Conservation (phyloP, 2,329 filamentous ascomycete genomes). For the Sarocladium brachiariae region DNA sequence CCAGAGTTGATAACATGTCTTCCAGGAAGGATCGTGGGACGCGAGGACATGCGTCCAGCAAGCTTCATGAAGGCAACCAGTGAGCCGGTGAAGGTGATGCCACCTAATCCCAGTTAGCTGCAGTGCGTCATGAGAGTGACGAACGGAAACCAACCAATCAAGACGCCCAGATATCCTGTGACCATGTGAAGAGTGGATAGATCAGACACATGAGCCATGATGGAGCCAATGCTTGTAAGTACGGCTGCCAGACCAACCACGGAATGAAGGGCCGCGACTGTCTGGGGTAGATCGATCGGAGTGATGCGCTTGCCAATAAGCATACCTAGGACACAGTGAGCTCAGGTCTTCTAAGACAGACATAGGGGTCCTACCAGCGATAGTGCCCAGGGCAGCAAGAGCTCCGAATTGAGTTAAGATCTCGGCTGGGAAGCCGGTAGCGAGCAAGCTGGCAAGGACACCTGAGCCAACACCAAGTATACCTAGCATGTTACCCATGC, state of each 20-base stretch:
- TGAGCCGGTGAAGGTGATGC: slow-evolving; percentile 85
- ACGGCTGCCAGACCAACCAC: slow-evolving; percentile 87
- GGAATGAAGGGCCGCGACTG: slow-evolving; percentile 81
- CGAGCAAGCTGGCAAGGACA: slow-evolving; percentile 73
- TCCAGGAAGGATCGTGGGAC: slow-evolving; percentile 64
- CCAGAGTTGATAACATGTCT: slow-evolving; percentile 69
- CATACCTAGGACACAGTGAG: slow-evolving; percentile 40
- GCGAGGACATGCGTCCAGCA: slow-evolving; percentile 73
- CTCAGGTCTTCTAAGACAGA: not conserved
- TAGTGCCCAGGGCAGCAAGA: slow-evolving; percentile 63
- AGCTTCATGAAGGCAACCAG: slow-evolving; percentile 87
- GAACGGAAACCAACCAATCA: slow-evolving; percentile 52
- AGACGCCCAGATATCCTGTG: slow-evolving; percentile 76
- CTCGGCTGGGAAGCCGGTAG: slow-evolving; percentile 73
- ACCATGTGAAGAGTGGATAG: slow-evolving; percentile 76
- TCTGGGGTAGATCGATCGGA: slow-evolving; percentile 81
- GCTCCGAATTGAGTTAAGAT: slow-evolving; percentile 74
- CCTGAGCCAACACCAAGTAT: slow-evolving; percentile 80
- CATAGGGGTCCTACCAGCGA: slow-evolving; percentile 41
- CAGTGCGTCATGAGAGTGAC: slow-evolving; percentile 5
- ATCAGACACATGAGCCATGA: slow-evolving; percentile 65
- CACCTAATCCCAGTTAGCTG: slow-evolving; percentile 34
- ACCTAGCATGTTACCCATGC: slow-evolving; percentile 78
- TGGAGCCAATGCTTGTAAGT: slow-evolving; percentile 79
- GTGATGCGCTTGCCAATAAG: slow-evolving; percentile 82